A percentile compares a stretch with the other conserved stretches of the same genome.
Evolutionary conservation across 768 basidiomycete species (phyloP).

Genomic region (Postia placenta): DNA sequence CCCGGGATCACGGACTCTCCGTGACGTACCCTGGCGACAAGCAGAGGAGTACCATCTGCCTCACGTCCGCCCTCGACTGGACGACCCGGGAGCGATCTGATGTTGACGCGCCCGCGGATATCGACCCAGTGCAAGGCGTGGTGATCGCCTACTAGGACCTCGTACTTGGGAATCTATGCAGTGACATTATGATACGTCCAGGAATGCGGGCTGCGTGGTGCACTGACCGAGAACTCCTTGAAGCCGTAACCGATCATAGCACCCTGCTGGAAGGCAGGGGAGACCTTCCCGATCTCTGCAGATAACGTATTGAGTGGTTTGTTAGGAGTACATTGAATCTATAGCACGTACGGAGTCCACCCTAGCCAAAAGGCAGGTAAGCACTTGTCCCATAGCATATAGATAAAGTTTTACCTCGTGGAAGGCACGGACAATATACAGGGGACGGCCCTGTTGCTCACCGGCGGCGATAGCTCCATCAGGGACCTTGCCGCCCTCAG

Average conservation of each 20-base stretch:
- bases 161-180: slow-evolving; percentile 52
- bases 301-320: slow-evolving; percentile 8
- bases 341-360: slow-evolving; percentile 42
- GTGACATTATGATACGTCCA: not conserved
- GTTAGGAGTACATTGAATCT: not conserved
- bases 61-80: slow-evolving; percentile 71
- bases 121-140: slow-evolving; percentile 54
- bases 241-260: slow-evolving; percentile 56
- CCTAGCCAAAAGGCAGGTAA: slow-evolving; percentile 27
- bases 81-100: slow-evolving; percentile 33
- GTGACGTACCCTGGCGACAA: slow-evolving; percentile 53
- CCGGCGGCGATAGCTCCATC: slow-evolving; percentile 50
- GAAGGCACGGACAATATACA: slow-evolving; percentile 59
- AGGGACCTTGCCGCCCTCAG: slow-evolving; percentile 55
- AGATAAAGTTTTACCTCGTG: slow-evolving; percentile 38
- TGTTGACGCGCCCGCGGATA: slow-evolving; percentile 38
- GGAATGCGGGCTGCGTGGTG: not conserved
- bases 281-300: slow-evolving; percentile 65
- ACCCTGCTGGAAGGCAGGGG: slow-evolving; percentile 50
- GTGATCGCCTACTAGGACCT: slow-evolving; percentile 64
- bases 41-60: slow-evolving; percentile 52
- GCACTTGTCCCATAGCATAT: not conserved
- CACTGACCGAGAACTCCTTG: slow-evolving; percentile 51
- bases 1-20: slow-evolving; percentile 52
- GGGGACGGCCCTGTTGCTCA: slow-evolving; percentile 40